Base-by-base conservation (phyloP, 2,329 filamentous ascomycete species). In the Microdochium nivale region DNA sequence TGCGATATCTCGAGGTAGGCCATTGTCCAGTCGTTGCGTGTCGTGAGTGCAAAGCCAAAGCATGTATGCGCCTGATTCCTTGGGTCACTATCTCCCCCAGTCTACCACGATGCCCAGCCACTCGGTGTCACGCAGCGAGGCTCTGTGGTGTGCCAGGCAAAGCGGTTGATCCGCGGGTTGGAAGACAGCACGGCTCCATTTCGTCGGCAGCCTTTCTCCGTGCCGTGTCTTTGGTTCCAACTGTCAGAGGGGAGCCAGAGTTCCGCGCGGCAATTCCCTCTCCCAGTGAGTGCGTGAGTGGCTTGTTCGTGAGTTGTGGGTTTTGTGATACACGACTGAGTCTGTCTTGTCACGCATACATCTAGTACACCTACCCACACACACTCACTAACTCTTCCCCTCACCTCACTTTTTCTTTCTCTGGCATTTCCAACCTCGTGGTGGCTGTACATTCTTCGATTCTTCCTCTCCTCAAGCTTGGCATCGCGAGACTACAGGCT, bases 361-460 rank as follows among this genome's bases (percentile, higher is more conserved):
- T 19, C 19, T 44, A 5, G n/a, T 23, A 4, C 21, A 8, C 13
- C 16, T 21, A 3, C 19, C 8, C 19, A 21, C 9, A 11, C 40
- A 23, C 40, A 44, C 40, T 11, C 8, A 16, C n/a, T 19, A 21
- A 3, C 40, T 19, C 16, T 11, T 8, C 10, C 9, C 19, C 19
- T 5, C 19, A 7, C 19, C 40, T 21, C 40, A 5, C 7, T 40
- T 7, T 40, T 44, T 23, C 19, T 24, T 44, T 13, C 40, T 44
- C 40, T 44, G 40, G 40, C 40, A 44, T 44, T 44, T 44, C 40
- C 40, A 44, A 44, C 40, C 40, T 44, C 40, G 10, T 44, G 40
- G 40, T 44, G 40, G 40, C 40, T 44, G 40, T 44, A 44, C 40
- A 44, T 44, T 19, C 40, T 44, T 13, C 21, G 9, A 23, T 44